Evolutionary conservation across 176 grass and related monocot species (phyloP).

Genomic region (Elaeis guineensis): DNA sequence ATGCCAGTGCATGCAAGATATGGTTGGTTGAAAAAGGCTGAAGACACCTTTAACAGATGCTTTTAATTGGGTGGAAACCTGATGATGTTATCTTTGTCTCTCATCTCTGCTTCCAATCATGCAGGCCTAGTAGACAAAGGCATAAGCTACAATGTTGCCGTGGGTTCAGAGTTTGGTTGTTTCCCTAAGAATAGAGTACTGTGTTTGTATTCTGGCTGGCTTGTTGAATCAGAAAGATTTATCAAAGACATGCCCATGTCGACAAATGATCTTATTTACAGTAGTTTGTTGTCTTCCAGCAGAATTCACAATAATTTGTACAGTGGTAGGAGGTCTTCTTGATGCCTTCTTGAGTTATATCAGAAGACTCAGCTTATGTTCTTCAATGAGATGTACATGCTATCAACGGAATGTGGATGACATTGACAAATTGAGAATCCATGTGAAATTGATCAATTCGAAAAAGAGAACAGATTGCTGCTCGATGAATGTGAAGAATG

Average conservation of each 20-base stretch:
- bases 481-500: conserved; percentile 80
- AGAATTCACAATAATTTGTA: conserved; percentile 67
- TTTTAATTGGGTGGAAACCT: conserved; percentile 36
- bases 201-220: conserved; percentile 54
- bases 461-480: conserved; percentile 71
- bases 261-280: conserved; percentile 67
- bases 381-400: conserved; percentile 76
- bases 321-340: conserved; percentile 53
- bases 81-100: conserved; percentile 75
- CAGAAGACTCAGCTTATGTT: conserved; percentile 87
- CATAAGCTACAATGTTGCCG: conserved; percentile 39
- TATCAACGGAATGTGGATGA: conserved; percentile 46
- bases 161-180: conserved; percentile 46
- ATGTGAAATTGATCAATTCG: conserved; percentile 68
- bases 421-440: conserved; percentile 62
- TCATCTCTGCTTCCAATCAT: conserved; percentile 71
- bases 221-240: conserved; percentile 54
- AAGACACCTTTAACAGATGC: conserved; percentile 33
- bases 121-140: conserved; percentile 57
- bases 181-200: conserved; percentile 70
- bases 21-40: conserved; percentile 56
- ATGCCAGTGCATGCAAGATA: conserved; percentile 69
- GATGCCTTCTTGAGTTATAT: conserved; percentile 63
- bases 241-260: conserved; percentile 56
- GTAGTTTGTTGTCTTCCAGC: conserved; percentile 72